These are phyloP conservation scores for Cucurbita pepo DNA, from an alignment of 306 rosid species.

Conservation along the genomic window DNA sequence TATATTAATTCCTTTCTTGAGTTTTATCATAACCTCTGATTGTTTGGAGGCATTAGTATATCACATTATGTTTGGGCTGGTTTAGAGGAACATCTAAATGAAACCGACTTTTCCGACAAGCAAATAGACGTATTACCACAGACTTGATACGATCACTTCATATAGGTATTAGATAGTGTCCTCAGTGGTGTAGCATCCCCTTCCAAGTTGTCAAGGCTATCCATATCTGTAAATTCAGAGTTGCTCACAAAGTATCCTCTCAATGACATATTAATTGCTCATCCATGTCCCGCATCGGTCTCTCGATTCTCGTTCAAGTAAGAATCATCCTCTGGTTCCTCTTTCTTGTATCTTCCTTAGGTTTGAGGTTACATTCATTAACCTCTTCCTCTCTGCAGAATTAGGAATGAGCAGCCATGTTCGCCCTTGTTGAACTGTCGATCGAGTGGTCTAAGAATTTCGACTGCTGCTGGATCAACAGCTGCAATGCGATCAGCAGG, in stretches of 20 bases:
- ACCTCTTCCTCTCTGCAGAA: constrained; percentile 27
- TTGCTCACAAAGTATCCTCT: constrained; percentile 48
- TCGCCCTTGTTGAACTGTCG: constrained; percentile 43
- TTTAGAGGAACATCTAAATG: neutral
- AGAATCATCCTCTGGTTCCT: neutral
- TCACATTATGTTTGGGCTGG: neutral
- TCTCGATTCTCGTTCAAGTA: constrained; percentile 78
- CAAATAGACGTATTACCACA: neutral
- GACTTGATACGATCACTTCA: neutral
- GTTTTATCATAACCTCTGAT: neutral
- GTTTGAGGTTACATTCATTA: neutral
- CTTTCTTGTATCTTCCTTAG: neutral
- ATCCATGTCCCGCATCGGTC: constrained; percentile 79
- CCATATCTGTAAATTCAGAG: constrained; percentile 29
- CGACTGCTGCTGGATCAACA: constrained; percentile 84
- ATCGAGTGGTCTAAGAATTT: constrained; percentile 85
- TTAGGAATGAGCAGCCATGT: constrained; percentile 26
- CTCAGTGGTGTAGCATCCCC: constrained; percentile 37
- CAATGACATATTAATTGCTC: constrained; percentile 66
- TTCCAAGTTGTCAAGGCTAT: constrained; percentile 49
- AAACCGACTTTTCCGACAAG: neutral
- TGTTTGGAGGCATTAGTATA: neutral
- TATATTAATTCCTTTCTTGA: neutral
- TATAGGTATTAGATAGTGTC: constrained; percentile 64
- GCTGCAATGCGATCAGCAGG: constrained; percentile 95